These are phyloP conservation scores for Bryoerythrophyllum caledonicum DNA, from an alignment of 225 moss, liverwort and hornwort species.

Conservation along the genomic window DNA sequence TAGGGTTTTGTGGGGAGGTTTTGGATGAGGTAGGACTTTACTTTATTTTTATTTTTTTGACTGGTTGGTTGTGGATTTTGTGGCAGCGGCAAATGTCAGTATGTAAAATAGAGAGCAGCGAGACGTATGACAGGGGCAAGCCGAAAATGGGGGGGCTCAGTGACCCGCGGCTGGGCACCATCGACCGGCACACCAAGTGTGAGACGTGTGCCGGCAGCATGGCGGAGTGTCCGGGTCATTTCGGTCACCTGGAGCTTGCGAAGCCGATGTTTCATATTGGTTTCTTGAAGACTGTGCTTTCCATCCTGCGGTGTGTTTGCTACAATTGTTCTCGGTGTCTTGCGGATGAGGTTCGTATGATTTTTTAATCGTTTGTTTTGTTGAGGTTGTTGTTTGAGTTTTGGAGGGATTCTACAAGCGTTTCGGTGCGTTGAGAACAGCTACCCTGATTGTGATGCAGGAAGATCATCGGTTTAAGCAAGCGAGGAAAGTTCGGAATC, in stretches of 20 bases:
- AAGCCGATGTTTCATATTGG: slow-evolving; percentile 99
- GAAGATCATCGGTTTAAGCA: slow-evolving; percentile 94
- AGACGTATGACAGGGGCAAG: slow-evolving; percentile 98
- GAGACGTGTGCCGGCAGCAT: slow-evolving; percentile 97
- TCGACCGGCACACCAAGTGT: slow-evolving; percentile 96
- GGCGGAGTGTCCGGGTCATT: slow-evolving; percentile 99
- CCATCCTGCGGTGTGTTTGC: slow-evolving; percentile 95
- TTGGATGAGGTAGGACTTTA: background rate
- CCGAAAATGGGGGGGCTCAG: slow-evolving; percentile 95
- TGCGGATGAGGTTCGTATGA: slow-evolving; percentile 69
- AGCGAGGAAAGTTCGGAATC: slow-evolving; percentile 95
- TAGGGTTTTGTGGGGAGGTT: slow-evolving; percentile 19
- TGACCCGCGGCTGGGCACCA: slow-evolving; percentile 93
- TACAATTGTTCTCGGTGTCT: slow-evolving; percentile 89
- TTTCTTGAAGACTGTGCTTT: slow-evolving; percentile 89
- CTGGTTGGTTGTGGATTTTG: slow-evolving; percentile 23
- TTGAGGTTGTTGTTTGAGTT: background rate
- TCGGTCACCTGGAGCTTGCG: slow-evolving; percentile 97
- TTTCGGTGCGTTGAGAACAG: too few species aligned
- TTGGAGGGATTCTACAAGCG: background rate
- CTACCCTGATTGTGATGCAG: slow-evolving; percentile 52
- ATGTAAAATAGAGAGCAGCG: slow-evolving; percentile 99
- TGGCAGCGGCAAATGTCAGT: slow-evolving; percentile 98
- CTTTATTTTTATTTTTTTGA: background rate
- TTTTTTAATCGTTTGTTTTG: background rate